A percentile compares a stretch with the other conserved stretches of the same genome.
Conservation (phyloP, 2,329 filamentous ascomycete genomes). For the Epichloe elymi region DNA sequence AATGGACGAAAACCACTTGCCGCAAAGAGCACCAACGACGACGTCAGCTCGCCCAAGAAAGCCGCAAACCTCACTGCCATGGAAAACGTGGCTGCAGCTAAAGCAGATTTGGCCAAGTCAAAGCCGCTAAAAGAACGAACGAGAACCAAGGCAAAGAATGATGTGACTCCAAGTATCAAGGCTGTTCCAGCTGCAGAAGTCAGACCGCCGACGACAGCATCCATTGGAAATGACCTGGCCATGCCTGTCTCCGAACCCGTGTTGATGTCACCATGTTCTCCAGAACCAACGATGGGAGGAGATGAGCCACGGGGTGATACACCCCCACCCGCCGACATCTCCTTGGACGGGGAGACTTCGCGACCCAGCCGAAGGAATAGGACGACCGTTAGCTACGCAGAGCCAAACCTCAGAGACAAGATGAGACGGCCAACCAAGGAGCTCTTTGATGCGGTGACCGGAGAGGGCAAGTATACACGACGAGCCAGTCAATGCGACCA, state of each 20-base stretch:
- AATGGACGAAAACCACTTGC: conserved; percentile 34
- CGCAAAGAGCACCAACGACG: conserved; percentile 47
- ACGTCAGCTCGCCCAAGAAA: conserved; percentile 46
- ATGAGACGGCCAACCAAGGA: conserved; percentile 73
- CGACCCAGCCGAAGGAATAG: conserved; percentile 55
- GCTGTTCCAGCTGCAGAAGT: conserved; percentile 8
- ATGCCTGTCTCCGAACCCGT: conserved; percentile 24
- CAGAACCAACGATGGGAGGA: conserved; percentile 26
- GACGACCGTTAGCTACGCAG: conserved; percentile 63
- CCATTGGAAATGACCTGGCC: conserved; percentile 11
- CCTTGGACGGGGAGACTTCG: conserved; percentile 39
- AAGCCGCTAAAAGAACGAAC: conserved; percentile 15
- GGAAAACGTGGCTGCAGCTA: conserved; percentile 27
- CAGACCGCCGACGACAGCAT: conserved; percentile 7
- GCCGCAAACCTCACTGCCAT: conserved; percentile 16
- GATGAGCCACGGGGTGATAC: conserved; percentile 34
- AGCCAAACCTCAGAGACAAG: conserved; percentile 69
- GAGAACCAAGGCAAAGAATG: conserved; percentile 17
- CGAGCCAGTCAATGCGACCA: conserved; percentile 25
- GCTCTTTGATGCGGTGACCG: conserved; percentile 58
- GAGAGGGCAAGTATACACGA: conserved; percentile 41
- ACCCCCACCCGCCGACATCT: conserved; percentile 46
- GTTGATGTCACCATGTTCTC: conserved; percentile 34
- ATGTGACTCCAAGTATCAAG: conserved; percentile 11
- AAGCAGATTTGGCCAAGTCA: conserved; percentile 21